phyloP scores from a whole-genome alignment of 805 yeast genomes.

The Wickerhamomyces chaumierensis region DNA sequence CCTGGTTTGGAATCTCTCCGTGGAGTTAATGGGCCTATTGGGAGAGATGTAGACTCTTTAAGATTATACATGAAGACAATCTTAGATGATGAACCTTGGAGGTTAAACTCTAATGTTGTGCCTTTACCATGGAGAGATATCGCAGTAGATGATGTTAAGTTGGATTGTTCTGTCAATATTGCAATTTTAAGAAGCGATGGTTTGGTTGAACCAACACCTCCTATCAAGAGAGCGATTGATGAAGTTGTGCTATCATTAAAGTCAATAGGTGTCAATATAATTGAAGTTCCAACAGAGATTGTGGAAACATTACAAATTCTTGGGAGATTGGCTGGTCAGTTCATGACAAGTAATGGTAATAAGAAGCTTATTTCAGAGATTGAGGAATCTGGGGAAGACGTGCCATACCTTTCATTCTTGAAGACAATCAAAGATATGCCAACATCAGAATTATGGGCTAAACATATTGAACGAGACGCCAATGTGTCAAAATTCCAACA shows the following conservation, averaged over 20 bases:
- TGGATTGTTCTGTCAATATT: slow-evolving; percentile 28
- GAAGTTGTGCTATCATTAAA: slow-evolving; percentile 19
- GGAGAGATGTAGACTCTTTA: slow-evolving; percentile 26
- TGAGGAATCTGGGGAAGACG: slow-evolving; percentile 31
- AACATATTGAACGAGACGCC: slow-evolving; percentile 28
- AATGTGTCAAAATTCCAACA: slow-evolving; percentile 29
- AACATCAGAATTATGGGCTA: slow-evolving; percentile 30
- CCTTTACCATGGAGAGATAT: slow-evolving; percentile 28
- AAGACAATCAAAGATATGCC: slow-evolving; percentile 24
- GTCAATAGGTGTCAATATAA: slow-evolving; percentile 38
- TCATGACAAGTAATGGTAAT: slow-evolving; percentile 30
- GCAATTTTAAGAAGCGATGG: slow-evolving; percentile 33
- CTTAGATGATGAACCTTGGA: slow-evolving; percentile 29
- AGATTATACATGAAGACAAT: slow-evolving; percentile 23
- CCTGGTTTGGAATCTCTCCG: slow-evolving; percentile 23
- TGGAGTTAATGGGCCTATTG: slow-evolving; percentile 38
- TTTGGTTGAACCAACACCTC: slow-evolving; percentile 36
- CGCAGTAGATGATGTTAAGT: slow-evolving; percentile 15
- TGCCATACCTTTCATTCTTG: slow-evolving; percentile 30
- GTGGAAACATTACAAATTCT: slow-evolving; percentile 16
- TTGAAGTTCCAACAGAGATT: slow-evolving; percentile 35
- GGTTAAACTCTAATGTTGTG: slow-evolving; percentile 27
- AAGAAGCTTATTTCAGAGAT: slow-evolving; percentile 23
- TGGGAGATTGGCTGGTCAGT: slow-evolving; percentile 21
- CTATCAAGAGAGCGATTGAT: slow-evolving; percentile 34